Evolutionary conservation across 2,329 filamentous ascomycete genomes (phyloP), one percentile per base, ranked within the genome.

Genomic region (Kalmusia sp.): DNA sequence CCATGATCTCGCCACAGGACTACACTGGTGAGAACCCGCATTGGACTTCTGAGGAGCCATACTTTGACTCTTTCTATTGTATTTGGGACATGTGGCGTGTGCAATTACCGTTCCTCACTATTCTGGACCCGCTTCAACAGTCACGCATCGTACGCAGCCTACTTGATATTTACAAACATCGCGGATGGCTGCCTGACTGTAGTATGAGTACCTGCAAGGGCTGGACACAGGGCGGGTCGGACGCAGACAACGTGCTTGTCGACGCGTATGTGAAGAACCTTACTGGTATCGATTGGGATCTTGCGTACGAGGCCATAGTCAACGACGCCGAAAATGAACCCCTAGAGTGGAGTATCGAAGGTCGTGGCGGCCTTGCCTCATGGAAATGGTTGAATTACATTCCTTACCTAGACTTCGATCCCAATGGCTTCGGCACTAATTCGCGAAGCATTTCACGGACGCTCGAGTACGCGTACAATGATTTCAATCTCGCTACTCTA

Each of bases 121-220:
- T 92, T 19, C 55, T 89, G 1, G 89, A 92, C 60, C 88, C 89
- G 0, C 56, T 74, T 0, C 82, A 85, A 1, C 84, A 90, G 47
- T 82, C 86, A 0, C 75, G 83, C 50, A 90, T 92, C 83, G 79
- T 92, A 9, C 81, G 87, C 19, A 89, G 86, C 50, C 76, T 92
- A 27, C 83, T 92, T 15, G 88, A 91, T 53, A 90, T 84, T 1
- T 92, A 91, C 61, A 80, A 84, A 22, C 81, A 91, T 51, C 82
- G 88, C 58, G 89, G 89, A 1, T 91, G 87, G 80, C 77, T 92
- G 1, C 89, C 89, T 0, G 90, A 92, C 64, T 92, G 89, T 58
- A 85, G 87, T 30, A 92, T 92, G 89, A 86, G 82, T n/a, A 79
- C 91, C 1, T 89, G 84, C 68, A 89, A 88, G 67, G 89, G 89